Percentiles rank a stretch among this genome's conserved stretches.
Evolutionary conservation across 2,329 filamentous ascomycete species (phyloP).

Genomic region (Trichoderma sp.): DNA sequence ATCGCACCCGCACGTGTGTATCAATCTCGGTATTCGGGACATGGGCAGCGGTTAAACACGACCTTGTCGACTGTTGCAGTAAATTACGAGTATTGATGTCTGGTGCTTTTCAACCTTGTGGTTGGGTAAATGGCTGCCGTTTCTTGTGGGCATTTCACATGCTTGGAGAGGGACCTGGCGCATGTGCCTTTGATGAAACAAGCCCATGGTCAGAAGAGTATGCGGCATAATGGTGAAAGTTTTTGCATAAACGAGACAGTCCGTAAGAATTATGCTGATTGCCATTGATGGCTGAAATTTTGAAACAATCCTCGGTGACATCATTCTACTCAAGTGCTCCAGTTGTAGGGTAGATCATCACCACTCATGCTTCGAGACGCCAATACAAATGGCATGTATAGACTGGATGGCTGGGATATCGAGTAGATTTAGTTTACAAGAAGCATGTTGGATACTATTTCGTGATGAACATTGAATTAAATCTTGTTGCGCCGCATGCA

Average conservation of each 20-base stretch:
- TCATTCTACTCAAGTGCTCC: not conserved
- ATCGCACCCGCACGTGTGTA: conserved; percentile 4
- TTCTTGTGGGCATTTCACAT: not conserved
- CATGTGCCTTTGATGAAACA: not conserved
- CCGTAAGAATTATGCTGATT: not conserved
- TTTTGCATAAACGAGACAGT: not conserved
- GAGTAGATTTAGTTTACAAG: not conserved
- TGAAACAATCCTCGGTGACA: not conserved
- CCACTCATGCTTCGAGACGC: not conserved
- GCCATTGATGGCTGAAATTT: not conserved
- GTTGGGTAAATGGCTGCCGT: not conserved
- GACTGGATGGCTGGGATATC: not conserved
- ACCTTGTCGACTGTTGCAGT: not conserved
- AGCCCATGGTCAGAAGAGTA: not conserved
- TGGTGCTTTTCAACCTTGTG: not conserved
- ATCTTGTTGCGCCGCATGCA: not conserved
- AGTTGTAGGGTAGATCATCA: not conserved
- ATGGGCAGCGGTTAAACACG: not conserved
- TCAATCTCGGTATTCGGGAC: conserved; percentile 6
- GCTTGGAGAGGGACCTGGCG: not conserved
- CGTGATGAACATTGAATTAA: too few relatives aligned
- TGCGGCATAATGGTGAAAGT: not conserved
- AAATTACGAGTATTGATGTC: not conserved
- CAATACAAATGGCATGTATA: not conserved
- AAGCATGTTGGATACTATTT: too few relatives aligned